Conservation (phyloP, 2,329 filamentous ascomycete species). For the Aspergillus japonicus region DNA sequence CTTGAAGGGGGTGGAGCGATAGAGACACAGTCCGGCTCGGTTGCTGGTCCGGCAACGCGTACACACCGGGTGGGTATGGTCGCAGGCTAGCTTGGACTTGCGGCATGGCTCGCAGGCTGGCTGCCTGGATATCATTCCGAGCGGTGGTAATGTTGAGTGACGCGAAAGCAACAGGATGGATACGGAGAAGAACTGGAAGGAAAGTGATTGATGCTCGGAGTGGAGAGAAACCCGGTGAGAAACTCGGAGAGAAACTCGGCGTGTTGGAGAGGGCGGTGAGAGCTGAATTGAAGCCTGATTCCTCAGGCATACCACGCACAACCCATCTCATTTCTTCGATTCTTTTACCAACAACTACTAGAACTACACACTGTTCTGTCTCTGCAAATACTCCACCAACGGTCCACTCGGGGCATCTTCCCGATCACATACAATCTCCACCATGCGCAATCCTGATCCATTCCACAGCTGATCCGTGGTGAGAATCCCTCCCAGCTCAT, state of each 20-base stretch:
- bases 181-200: no score
- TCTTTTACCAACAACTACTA: no score
- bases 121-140: not conserved
- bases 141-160: no score
- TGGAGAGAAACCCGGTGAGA: no score
- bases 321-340: no score
- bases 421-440: not conserved
- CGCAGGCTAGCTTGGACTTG: constrained; percentile 8
- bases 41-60: constrained; percentile 3
- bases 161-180: no score
- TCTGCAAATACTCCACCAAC: not conserved
- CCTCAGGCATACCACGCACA: no score
- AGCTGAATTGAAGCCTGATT: no score
- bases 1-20: constrained; percentile 28
- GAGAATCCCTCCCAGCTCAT: not conserved
- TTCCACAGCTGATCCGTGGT: not conserved
- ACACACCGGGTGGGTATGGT: constrained; percentile 10
- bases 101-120: constrained; percentile 8
- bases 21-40: constrained; percentile 29
- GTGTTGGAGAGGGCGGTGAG: no score
- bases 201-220: no score
- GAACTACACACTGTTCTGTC: no score
- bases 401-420: not conserved
- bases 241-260: no score
- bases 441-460: not conserved